Evolutionary conservation across 2,329 filamentous ascomycete species (phyloP), one percentile per base, ranked within the genome.

Genomic region (Aureobasidium sp.): DNA sequence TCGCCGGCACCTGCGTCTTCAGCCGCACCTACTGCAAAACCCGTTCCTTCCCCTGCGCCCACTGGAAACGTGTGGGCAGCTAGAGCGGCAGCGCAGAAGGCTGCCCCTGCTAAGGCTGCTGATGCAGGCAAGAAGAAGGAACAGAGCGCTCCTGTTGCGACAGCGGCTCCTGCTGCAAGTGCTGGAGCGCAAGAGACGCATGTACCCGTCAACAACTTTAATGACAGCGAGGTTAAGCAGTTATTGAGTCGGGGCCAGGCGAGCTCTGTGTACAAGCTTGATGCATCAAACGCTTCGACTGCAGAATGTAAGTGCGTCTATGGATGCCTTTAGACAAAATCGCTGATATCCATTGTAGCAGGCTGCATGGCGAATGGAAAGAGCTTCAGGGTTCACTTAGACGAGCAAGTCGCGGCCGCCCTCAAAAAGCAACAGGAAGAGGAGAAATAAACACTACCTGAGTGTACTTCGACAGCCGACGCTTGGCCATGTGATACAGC

Each of bases 341-440:
- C 27, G n/a, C 27, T 57, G 39, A 57, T 12, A 12, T n/a, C 13
- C 39, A 48, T n/a, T 5, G 41, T 52, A 66, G 69, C 69, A 32
- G 69, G 75, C 64, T 67, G 73, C n/a, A 77, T 78, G 76, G 75
- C 76, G 17, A 75, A 71, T 39, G 74, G 75, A 34, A 75, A 78
- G 65, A 72, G 75, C 64, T 79, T 79, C 70, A 77, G 77, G 67
- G 72, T 71, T 24, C 74, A 77, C 63, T 71, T 79, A 52, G 75
- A 75, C 66, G 79, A 79, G 74, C 76, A 78, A 69, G 68, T 79
- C 27, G 71, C 69, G 10, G 70, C 66, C 17, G 36, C 67, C 78
- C 55, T 75, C 78, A 64, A 65, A 20, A 41, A 44, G 20, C 12
- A 37, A 29, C 15, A 26, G 39, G n/a, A 27, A 2, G n/a, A 43